Base-by-base conservation (phyloP, 2,329 filamentous ascomycete species). In the Cordyceps farinosa region DNA sequence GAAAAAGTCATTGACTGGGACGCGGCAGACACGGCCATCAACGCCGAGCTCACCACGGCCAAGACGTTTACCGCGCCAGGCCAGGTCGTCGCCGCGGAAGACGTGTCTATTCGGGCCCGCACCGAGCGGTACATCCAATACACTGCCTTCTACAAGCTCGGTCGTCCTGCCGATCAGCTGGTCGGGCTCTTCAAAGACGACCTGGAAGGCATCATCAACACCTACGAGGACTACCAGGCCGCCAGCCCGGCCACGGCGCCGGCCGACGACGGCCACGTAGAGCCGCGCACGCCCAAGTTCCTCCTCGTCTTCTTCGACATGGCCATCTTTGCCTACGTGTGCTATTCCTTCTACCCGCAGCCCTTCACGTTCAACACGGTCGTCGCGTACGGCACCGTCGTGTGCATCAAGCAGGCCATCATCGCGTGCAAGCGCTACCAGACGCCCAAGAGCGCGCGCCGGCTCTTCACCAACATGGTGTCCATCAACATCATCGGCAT, bases 331-430 rank as follows among this genome's bases (percentile, higher is more conserved):
- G 62, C 67, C 42, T 68, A 68, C 29, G 66, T 67, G 27, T 66
- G 66, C 59, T 68, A 67, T 51, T 68, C 66, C 3, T 68, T 68
- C 58, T 68, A 59, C 36, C 61, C 67, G 5, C 67, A 68, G 60
- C 66, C 67, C 3, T 67, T 68, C 34, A 68, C 67, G 2, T 68
- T 68, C 63, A 68, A 67, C 60, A 68, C 67, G 1, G 66, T 68
- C 8, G 66, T 68, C 30, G 67, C 67, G 7, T 68, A 68, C 44
- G 62, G 67, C 45, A 66, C 67, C 5, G 67, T 68, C 27, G 67
- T 68, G 22, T 58, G 62, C 50, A 64, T 68, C 60, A 68, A 67
- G 57, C 67, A 68, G 57, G 57, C 64, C 58, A 63, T 68, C 38
- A 45, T 68, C 22, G 66, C 66, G 9, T 63, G 62, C 27, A 66